Evolutionary conservation across 352 stramenopile genomes (phyloP), one percentile per base, ranked within the genome.

Genomic region (Phytophthora parvispora): DNA sequence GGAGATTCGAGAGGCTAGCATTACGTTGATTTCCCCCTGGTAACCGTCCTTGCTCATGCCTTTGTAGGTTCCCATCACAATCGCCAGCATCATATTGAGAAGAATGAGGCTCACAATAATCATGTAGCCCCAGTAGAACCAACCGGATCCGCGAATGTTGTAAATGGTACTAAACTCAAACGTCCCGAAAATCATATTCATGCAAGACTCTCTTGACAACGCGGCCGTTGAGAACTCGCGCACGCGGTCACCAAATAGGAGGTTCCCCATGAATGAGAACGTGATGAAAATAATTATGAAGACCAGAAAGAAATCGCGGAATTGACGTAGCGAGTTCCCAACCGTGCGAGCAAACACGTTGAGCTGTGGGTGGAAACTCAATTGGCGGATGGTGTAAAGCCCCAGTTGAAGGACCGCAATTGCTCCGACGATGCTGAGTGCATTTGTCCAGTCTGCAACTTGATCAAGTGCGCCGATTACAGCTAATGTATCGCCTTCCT

Each of bases 31-130:
- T 15, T 24, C 24, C 27, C 42, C 51, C 5, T 57, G 57, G 40
- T 72, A 69, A 24, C 57, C 67, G 22, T 80, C 64, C 6, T 75
- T 58, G 6, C 43, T 77, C 48, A 85, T 77, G 15, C 73, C 60
- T 2, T 59, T 61, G 68, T 87, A 90, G 25, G 77, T 69, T 24
- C 84, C 77, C 53, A 89, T 67, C 4, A 90, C 80, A 51, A 91
- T 91, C 16, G 78, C 83, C 43, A 91, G 62, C 72, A 87, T 84
- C 69, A 91, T 84, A 57, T 89, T 91, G 50, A 91, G 80, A n/a
- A 91, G 68, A 28, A 91, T 65, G 36, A 89, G 74, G 43, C 71
- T 80, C 55, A 89, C 78, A 12, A 89, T 69, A 38, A 87, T 54
- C 78, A 91, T 87, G 67, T 82, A 87, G n/a, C 59, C 32, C 83